Evolutionary conservation across 179 eudicot genomes (phyloP).

Genomic region (Silene coronaria): DNA sequence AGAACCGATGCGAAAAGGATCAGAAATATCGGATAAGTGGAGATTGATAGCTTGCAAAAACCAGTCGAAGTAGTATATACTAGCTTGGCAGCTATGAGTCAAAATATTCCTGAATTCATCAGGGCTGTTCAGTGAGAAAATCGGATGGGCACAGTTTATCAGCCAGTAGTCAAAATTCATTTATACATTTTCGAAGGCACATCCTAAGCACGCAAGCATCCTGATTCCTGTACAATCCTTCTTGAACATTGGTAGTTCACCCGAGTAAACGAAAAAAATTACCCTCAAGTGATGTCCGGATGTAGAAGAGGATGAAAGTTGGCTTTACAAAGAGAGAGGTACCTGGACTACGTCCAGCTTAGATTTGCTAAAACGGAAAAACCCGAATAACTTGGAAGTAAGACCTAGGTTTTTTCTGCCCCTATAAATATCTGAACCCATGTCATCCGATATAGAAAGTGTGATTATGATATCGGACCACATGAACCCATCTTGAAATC

Average conservation of each 20-base stretch:
- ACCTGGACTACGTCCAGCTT: constrained; percentile 3
- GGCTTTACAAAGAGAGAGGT: background rate
- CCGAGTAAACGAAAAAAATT: background rate
- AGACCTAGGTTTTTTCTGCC: constrained; percentile 4
- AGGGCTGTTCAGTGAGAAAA: background rate
- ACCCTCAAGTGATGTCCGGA: background rate
- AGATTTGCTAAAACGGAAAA: constrained; percentile 1
- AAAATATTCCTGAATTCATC: background rate
- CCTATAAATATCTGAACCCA: background rate
- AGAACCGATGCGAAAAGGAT: background rate
- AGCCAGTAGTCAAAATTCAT: background rate
- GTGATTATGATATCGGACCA: background rate
- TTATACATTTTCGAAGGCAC: background rate
- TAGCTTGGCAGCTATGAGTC: background rate
- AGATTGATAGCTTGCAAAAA: background rate
- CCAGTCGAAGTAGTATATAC: background rate
- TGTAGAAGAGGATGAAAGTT: background rate
- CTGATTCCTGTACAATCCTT: constrained; percentile 6
- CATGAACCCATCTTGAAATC: constrained; percentile 11
- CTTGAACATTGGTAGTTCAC: background rate
- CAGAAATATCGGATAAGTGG: background rate
- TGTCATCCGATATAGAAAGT: background rate
- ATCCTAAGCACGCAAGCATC: background rate
- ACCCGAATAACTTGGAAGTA: background rate
- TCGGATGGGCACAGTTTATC: background rate